Conservation (phyloP, 2,329 filamentous ascomycete genomes). For the Alternaria ventricosa region DNA sequence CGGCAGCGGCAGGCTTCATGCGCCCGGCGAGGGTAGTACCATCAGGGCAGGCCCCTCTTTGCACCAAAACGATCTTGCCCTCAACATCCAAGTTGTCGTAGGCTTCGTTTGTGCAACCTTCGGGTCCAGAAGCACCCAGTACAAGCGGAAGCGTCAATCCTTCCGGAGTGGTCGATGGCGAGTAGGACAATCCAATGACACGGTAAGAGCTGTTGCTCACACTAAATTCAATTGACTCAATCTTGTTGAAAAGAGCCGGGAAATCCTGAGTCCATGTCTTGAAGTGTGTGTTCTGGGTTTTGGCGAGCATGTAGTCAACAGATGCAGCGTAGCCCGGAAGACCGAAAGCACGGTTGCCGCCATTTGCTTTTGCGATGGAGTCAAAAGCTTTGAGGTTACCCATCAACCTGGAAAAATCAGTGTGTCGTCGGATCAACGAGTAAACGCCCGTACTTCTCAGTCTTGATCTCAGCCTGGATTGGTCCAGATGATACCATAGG, state of each 20-base stretch:
- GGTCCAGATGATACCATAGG: conserved; percentile 48
- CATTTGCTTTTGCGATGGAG: conserved; percentile 61
- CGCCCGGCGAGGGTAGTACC: conserved; percentile 51
- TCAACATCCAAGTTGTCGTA: conserved; percentile 50
- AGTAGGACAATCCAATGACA: conserved; percentile 55
- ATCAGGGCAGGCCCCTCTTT: conserved; percentile 52
- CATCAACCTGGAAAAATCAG: conserved; percentile 53
- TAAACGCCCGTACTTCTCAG: conserved; percentile 38
- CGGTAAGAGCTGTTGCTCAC: conserved; percentile 48
- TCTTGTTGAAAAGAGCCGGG: conserved; percentile 52
- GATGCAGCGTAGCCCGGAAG: conserved; percentile 66
- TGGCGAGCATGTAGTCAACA: conserved; percentile 62
- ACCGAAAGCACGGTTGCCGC: conserved; percentile 67
- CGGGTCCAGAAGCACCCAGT: conserved; percentile 49
- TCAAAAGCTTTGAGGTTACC: conserved; percentile 63
- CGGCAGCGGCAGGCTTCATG: conserved; percentile 50
- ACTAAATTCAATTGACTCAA: conserved; percentile 51
- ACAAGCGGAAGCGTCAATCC: conserved; percentile 53
- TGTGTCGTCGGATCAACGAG: background rate
- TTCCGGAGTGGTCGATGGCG: conserved; percentile 55
- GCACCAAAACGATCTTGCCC: conserved; percentile 51
- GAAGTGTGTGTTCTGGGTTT: conserved; percentile 51
- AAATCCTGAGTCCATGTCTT: conserved; percentile 59
- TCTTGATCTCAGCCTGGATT: conserved; percentile 51
- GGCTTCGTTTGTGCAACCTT: conserved; percentile 49